phyloP scores from a whole-genome alignment of 768 basidiomycete genomes.

The Aureoboletus auriporus region DNA sequence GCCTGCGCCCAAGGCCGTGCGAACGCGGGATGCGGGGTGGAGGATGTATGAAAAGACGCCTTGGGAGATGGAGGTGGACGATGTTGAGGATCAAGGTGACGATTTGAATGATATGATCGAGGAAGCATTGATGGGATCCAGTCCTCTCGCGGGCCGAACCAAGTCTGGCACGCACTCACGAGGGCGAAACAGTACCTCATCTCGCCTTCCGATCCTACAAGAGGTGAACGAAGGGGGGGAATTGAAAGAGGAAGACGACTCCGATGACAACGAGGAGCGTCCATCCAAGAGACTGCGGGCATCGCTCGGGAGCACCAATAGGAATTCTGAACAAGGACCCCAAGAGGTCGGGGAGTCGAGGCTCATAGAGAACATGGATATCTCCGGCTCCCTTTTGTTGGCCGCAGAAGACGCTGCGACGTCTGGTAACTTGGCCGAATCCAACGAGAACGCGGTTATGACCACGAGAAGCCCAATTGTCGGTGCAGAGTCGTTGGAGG shows the following conservation, averaged over 20 bases:
- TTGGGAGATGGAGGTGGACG: constrained; percentile 25
- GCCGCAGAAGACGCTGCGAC: constrained; percentile 1
- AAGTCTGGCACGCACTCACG: constrained; percentile 5
- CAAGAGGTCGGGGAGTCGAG: constrained; percentile 11
- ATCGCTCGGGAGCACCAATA: neutral
- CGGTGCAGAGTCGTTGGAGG: neutral
- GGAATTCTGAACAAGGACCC: neutral
- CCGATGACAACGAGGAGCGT: constrained; percentile 7
- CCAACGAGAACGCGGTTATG: neutral
- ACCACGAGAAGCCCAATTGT: neutral
- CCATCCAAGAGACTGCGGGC: constrained; percentile 21
- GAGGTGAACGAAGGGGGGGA: constrained; percentile 27
- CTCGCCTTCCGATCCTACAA: constrained; percentile 20
- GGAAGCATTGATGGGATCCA: constrained; percentile 19
- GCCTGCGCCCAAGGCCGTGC: constrained; percentile 24
- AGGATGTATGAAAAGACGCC: constrained; percentile 14
- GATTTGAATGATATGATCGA: constrained; percentile 11
- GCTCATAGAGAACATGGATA: constrained; percentile 24
- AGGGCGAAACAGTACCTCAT: constrained; percentile 3
- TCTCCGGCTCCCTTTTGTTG: constrained; percentile 24
- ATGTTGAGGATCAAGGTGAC: constrained; percentile 2
- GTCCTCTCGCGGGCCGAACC: constrained; percentile 23
- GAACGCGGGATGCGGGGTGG: constrained; percentile 21
- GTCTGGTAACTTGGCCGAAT: neutral
- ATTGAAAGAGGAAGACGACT: constrained; percentile 3